phyloP scores from a whole-genome alignment of 148 eudicot genomes.

The Fagopyrum esculentum region DNA sequence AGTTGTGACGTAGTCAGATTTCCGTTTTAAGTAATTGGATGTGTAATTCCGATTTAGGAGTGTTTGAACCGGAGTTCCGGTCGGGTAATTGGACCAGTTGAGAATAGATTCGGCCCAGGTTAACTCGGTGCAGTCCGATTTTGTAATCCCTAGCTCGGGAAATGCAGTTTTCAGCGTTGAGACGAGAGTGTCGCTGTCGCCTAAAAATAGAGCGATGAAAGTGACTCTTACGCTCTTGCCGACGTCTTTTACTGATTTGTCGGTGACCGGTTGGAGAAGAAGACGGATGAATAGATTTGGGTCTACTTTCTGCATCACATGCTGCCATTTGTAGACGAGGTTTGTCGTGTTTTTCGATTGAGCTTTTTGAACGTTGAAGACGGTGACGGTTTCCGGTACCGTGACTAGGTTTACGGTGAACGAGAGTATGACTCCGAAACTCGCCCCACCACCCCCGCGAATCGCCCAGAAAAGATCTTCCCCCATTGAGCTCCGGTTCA shows the following conservation, averaged over 20 bases:
- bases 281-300: slow-evolving; percentile 34
- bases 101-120: slow-evolving; percentile 35
- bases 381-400: slow-evolving; percentile 28
- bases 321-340: slow-evolving; percentile 35
- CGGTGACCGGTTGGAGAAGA: slow-evolving; percentile 26
- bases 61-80: slow-evolving; percentile 8
- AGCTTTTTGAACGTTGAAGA: slow-evolving; percentile 17
- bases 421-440: slow-evolving; percentile 32
- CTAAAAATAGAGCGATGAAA: slow-evolving; percentile 31
- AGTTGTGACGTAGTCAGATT: slow-evolving; percentile 37
- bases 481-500: slow-evolving; percentile 29
- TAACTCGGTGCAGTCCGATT: slow-evolving; percentile 36
- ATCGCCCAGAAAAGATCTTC: slow-evolving; percentile 45
- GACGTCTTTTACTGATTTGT: slow-evolving; percentile 4
- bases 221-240: slow-evolving; percentile 21
- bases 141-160: slow-evolving; percentile 35
- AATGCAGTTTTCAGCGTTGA: slow-evolving; percentile 19
- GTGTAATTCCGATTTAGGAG: slow-evolving; percentile 23
- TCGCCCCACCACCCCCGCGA: slow-evolving; percentile 31
- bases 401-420: slow-evolving; percentile 21
- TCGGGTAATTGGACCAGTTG: slow-evolving; percentile 27
- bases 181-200: slow-evolving; percentile 20
- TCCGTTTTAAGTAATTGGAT: slow-evolving; percentile 25
- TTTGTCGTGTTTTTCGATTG: slow-evolving; percentile 20
- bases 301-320: slow-evolving; percentile 27